Evolutionary conservation across 192 early-diverging fungal species (phyloP).

Genomic region (Coemansia sp.): DNA sequence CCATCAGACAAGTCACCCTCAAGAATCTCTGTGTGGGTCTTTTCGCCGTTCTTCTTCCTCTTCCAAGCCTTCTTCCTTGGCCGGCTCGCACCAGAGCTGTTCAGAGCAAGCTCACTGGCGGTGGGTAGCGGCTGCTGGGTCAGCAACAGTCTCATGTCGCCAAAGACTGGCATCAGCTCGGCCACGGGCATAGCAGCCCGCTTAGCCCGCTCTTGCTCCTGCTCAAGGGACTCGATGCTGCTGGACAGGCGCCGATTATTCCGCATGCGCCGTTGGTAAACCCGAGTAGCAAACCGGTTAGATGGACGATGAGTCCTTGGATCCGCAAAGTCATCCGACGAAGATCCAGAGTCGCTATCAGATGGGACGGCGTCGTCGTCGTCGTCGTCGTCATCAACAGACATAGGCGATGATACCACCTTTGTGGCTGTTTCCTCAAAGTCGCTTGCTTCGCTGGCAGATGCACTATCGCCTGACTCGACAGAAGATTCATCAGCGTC

Average conservation of each 20-base stretch:
- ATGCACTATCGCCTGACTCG: neutral
- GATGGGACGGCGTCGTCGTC: too few species aligned
- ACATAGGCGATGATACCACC: neutral
- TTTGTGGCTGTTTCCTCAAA: neutral
- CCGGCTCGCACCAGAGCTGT: neutral
- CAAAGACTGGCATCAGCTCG: conserved; percentile 38
- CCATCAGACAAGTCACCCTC: conserved; percentile 27
- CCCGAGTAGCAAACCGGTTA: neutral
- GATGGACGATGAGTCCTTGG: neutral
- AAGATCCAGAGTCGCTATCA: neutral
- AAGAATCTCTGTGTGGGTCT: conserved; percentile 17
- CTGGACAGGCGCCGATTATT: neutral
- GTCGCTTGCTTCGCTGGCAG: neutral
- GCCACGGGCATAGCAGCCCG: conserved; percentile 1
- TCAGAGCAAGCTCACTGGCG: neutral
- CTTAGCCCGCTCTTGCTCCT: neutral
- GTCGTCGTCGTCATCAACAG: neutral
- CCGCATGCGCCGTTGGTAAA: neutral
- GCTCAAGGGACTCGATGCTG: neutral
- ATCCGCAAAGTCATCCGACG: neutral
- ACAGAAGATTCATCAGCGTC: conserved; percentile 5
- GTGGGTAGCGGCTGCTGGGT: neutral
- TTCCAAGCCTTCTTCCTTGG: conserved; percentile 4
- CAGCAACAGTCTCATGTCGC: conserved; percentile 33
- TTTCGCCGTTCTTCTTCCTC: conserved; percentile 13